Conservation (phyloP, 768 basidiomycete species). For the Trametes cingulata region DNA sequence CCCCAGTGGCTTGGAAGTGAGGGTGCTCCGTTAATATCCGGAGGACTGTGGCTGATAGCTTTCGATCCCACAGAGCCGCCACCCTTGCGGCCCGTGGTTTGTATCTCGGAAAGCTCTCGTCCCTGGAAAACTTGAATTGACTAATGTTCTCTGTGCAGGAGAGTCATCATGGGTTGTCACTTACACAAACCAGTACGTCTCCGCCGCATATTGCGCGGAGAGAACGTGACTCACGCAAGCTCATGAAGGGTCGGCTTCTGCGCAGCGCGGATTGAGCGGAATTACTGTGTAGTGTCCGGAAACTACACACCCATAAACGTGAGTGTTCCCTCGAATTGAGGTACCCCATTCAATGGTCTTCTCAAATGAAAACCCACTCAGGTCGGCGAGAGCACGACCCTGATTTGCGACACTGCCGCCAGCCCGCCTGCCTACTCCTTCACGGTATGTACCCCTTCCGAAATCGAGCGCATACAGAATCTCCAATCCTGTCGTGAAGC, state of each 20-base stretch:
- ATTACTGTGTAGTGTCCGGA: too few relatives aligned
- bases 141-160: not conserved
- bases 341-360: not conserved
- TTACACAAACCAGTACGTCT: slow-evolving; percentile 4
- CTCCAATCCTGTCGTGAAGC: not conserved
- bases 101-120: too few relatives aligned
- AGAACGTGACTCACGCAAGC: not conserved
- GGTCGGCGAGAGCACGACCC: slow-evolving; percentile 2
- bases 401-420: not conserved
- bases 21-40: not conserved
- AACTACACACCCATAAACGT: slow-evolving; percentile 14
- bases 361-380: not conserved
- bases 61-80: not conserved
- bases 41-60: too few relatives aligned
- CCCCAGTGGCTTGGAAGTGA: slow-evolving; percentile 16
- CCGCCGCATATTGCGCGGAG: not conserved
- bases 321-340: not conserved
- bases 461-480: too few relatives aligned
- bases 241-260: slow-evolving; percentile 1
- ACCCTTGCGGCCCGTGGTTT: not conserved
- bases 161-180: not conserved
- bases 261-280: not conserved
- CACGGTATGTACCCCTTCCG: not conserved
- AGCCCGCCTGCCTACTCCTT: not conserved
- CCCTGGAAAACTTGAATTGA: too few relatives aligned